These are phyloP conservation scores for Aspergillus aculeatus DNA, from an alignment of 2,329 filamentous ascomycete species.

Conservation along the genomic window DNA sequence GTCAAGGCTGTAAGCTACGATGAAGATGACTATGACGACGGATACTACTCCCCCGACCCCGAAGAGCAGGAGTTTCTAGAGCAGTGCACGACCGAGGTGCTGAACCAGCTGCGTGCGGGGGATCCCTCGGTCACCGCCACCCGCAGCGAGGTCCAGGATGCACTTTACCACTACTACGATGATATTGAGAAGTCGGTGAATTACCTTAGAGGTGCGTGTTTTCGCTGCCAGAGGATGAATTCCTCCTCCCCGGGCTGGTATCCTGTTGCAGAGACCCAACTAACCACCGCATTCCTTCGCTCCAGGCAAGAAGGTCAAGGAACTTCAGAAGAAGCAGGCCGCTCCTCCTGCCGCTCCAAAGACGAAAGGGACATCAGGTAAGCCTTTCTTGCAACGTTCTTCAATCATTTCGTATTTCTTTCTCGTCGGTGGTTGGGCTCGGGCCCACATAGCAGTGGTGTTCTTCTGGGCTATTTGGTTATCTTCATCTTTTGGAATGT, in stretches of 20 bases:
- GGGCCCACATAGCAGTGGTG: conserved; percentile 6
- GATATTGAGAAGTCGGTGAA: conserved; percentile 81
- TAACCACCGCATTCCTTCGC: not conserved
- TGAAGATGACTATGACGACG: conserved; percentile 44
- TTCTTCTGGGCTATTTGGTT: not conserved
- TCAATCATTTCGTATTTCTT: conserved; percentile 11
- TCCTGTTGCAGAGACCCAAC: conserved; percentile 5
- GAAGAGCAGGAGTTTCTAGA: conserved; percentile 59
- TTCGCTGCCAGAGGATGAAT: not conserved
- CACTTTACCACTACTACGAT: conserved; percentile 94
- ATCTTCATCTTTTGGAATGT: conserved; percentile 2
- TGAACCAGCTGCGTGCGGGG: conserved; percentile 61
- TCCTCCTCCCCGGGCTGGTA: not conserved
- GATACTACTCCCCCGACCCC: conserved; percentile 42
- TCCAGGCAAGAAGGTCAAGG: conserved; percentile 38
- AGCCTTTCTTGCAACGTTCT: conserved; percentile 22
- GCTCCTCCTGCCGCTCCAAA: conserved; percentile 18
- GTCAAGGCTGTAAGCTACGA: conserved; percentile 47
- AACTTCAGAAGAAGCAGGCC: conserved; percentile 33
- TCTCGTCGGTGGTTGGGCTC: conserved; percentile 31
- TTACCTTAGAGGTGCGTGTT: conserved; percentile 67
- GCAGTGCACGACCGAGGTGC: conserved; percentile 65
- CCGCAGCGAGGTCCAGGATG: conserved; percentile 77
- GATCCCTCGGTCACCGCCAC: conserved; percentile 60
- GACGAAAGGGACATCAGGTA: conserved; percentile 27